Evolutionary conservation across 768 basidiomycete genomes (phyloP), one percentile per base, ranked within the genome.

Genomic region (Royoungia palumana): DNA sequence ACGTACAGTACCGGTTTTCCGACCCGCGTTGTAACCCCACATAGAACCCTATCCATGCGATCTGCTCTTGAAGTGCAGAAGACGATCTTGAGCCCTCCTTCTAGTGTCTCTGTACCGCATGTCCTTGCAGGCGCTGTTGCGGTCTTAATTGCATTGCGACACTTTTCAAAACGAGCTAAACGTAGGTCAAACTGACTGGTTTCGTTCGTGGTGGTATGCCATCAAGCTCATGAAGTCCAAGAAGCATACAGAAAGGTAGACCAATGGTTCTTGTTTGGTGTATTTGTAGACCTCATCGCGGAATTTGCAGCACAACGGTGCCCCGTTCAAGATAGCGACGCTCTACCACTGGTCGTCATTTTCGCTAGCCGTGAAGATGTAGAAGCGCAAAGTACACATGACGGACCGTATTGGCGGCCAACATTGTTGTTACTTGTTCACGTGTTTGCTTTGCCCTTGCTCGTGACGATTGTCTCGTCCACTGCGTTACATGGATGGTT

Each of bases 381-480:
- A 35, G 70, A 76, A 9, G 75, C 75, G 17, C 58, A 64, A 16
- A 72, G 63, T 35, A 69, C 71, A 4, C 62, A 71, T 0, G 72
- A 76, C 47, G 8, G 6, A 20, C 2, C 12, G n/a, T 55, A 2
- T 28, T 59, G 30, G 6, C 30, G 11, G 16, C 35, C 35, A 55
- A 55, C 35, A 36, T 59, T 39, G 60, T 54, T 9, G 60, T 59
- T 0, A 47, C n/a, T n/a, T n/a, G n/a, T 64, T n/a, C 57, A 56
- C 39, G 66, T 66, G n/a, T 27, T 55, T 41, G 14, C 48, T 11
- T 24, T 48, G 4, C 4, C 16, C n/a, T 25, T n/a, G 16, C 14
- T 9, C n/a, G 13, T 13, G n/a, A 24, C 10, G 28, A 12, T 38
- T n/a, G 13, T 6, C 9, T 24, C 2, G 13, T 32, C 5, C 3